Percentiles rank a stretch among this genome's conserved stretches.
Conservation (phyloP, 768 basidiomycete species). For the Tulasnella sp. region DNA sequence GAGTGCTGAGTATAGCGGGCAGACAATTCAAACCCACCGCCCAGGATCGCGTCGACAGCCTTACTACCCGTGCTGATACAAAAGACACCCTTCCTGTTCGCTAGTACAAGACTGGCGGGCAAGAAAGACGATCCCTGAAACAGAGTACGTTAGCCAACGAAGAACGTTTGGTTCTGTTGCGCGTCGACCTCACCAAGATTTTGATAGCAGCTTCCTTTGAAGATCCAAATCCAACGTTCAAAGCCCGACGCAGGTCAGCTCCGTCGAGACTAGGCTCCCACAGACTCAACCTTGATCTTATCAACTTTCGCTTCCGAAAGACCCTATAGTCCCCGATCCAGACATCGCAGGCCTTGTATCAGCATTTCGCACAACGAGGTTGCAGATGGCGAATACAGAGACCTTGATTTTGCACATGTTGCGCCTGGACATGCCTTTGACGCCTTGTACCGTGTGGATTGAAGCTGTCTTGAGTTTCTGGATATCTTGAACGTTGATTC, state of each 20-base stretch:
- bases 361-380: background rate
- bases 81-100: conserved; percentile 77
- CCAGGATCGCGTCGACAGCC: conserved; percentile 83
- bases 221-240: conserved; percentile 8
- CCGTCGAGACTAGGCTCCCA: background rate
- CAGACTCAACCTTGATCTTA: conserved; percentile 76
- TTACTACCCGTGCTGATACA: conserved; percentile 91
- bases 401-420: conserved; percentile 95
- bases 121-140: conserved; percentile 85
- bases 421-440: conserved; percentile 88
- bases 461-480: conserved; percentile 88
- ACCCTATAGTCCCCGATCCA: conserved; percentile 60
- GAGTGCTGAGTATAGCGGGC: background rate
- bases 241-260: background rate
- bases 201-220: conserved; percentile 84
- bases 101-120: conserved; percentile 89
- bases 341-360: background rate
- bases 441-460: conserved; percentile 82
- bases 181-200: conserved; percentile 60
- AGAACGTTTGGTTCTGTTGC: background rate
- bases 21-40: conserved; percentile 55
- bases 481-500: conserved; percentile 95
- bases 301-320: conserved; percentile 98
- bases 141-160: background rate
- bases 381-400: conserved; percentile 22